phyloP scores from a whole-genome alignment of 1,139 yeast genomes.

The Petasospora rhodanensis region DNA sequence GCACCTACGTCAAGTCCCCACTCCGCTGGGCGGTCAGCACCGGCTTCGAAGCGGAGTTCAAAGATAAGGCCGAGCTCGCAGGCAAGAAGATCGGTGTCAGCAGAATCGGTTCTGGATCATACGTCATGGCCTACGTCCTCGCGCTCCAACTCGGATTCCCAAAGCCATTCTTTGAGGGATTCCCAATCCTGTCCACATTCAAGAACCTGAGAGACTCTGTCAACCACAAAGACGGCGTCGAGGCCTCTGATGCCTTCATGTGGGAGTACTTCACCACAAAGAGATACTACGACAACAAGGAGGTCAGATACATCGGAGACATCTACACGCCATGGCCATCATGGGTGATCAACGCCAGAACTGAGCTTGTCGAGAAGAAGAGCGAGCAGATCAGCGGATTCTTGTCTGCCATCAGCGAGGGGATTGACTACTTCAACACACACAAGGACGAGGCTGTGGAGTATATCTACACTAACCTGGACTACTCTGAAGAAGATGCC shows the following conservation, averaged over 20 bases:
- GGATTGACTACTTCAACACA: constrained; percentile 58
- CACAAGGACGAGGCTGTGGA: constrained; percentile 63
- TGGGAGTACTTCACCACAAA: constrained; percentile 94
- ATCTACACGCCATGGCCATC: constrained; percentile 97
- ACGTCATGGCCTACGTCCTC: constrained; percentile 84
- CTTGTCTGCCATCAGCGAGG: constrained; percentile 54
- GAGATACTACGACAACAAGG: constrained; percentile 73
- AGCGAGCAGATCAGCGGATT: constrained; percentile 37
- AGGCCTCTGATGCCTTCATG: constrained; percentile 79
- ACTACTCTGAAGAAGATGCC: constrained; percentile 76
- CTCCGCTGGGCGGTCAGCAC: constrained; percentile 88
- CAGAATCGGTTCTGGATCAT: constrained; percentile 87
- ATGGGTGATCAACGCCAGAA: constrained; percentile 69
- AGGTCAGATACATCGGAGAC: constrained; percentile 78
- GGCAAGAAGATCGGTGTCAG: constrained; percentile 75
- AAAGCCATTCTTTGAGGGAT: constrained; percentile 45
- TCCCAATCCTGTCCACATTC: constrained; percentile 63
- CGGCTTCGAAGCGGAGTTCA: constrained; percentile 56
- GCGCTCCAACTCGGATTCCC: constrained; percentile 53
- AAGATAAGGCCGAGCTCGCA: constrained; percentile 46
- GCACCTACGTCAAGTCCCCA: constrained; percentile 82
- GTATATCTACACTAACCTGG: constrained; percentile 62
- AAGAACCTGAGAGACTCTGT: constrained; percentile 76
- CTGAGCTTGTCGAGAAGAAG: constrained; percentile 32
- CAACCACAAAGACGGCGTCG: constrained; percentile 45